Evolutionary conservation across 139 green algal genomes (phyloP).

Genomic region (Bryopsis sp.): DNA sequence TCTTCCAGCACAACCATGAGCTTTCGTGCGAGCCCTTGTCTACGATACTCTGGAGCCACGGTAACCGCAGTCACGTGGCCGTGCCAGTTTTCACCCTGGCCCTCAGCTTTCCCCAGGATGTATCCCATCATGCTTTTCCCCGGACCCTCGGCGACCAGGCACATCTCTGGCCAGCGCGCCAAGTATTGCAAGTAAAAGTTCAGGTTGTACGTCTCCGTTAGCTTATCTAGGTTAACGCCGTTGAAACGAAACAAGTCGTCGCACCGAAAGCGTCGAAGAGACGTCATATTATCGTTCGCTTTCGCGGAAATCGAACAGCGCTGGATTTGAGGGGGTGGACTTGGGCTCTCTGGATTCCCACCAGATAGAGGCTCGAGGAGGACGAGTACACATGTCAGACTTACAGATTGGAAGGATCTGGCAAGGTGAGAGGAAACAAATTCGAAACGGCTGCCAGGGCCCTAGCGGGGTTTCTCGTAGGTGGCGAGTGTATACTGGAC

Average conservation of each 20-base stretch:
- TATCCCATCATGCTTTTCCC: constrained; percentile 74
- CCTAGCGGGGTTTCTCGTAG: too few relatives aligned
- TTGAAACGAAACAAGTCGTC: constrained; percentile 95
- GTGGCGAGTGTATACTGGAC: too few relatives aligned
- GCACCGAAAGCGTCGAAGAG: constrained; percentile 77
- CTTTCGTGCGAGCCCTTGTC: constrained; percentile 72
- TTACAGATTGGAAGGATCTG: too few relatives aligned
- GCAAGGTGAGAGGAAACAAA: too few relatives aligned
- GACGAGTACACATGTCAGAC: too few relatives aligned
- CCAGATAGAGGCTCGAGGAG: too few relatives aligned
- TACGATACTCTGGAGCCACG: constrained; percentile 73
- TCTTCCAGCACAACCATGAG: constrained; percentile 89
- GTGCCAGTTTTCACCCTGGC: constrained; percentile 78
- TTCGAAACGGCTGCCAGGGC: too few relatives aligned
- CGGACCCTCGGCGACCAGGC: constrained; percentile 59
- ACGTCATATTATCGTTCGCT: too few relatives aligned
- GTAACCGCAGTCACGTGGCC: constrained; percentile 97
- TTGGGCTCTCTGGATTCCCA: too few relatives aligned
- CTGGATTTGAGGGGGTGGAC: too few relatives aligned
- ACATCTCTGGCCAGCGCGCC: constrained; percentile 87
- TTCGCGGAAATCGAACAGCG: too few relatives aligned
- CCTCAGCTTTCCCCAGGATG: constrained; percentile 95
- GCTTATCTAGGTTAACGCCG: constrained; percentile 90
- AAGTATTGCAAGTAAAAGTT: constrained; percentile 94
- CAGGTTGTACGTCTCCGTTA: constrained; percentile 98